phyloP scores from a whole-genome alignment of 352 stramenopile genomes.

The Phytophthora brassicae region DNA sequence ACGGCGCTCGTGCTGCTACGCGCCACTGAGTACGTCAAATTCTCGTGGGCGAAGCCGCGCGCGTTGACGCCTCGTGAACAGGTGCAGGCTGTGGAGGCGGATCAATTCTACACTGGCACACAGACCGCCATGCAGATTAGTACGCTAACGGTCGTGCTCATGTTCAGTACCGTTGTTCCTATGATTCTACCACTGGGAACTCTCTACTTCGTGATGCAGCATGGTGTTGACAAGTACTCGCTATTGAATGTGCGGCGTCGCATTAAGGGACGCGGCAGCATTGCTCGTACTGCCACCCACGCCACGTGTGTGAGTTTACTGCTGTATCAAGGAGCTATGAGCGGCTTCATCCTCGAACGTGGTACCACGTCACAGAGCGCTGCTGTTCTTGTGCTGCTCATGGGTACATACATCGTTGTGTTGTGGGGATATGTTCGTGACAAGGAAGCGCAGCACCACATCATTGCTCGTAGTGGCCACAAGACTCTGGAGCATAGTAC shows the following conservation, averaged over 20 bases:
- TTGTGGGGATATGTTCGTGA: conserved; percentile 86
- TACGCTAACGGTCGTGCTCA: conserved; percentile 79
- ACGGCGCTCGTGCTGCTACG: conserved; percentile 76
- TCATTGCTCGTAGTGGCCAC: conserved; percentile 45
- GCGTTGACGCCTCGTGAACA: conserved; percentile 77
- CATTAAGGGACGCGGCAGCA: conserved; percentile 84
- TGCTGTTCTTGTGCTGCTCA: conserved; percentile 72
- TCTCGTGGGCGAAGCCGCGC: conserved; percentile 76
- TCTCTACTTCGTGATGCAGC: conserved; percentile 87
- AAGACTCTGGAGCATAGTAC: conserved; percentile 37
- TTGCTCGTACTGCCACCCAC: conserved; percentile 79
- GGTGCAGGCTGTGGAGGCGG: conserved; percentile 67
- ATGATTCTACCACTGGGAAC: conserved; percentile 79
- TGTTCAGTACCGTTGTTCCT: conserved; percentile 85
- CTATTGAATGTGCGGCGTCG: conserved; percentile 76
- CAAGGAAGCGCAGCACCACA: conserved; percentile 70
- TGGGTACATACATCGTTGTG: conserved; percentile 80
- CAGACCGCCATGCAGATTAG: conserved; percentile 86
- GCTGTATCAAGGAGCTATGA: conserved; percentile 83
- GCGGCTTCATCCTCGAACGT: conserved; percentile 80
- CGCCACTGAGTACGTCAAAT: conserved; percentile 80
- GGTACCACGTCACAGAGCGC: conserved; percentile 76
- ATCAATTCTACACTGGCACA: conserved; percentile 83
- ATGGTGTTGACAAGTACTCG: conserved; percentile 85
- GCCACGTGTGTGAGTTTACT: conserved; percentile 79